Percentiles rank a stretch among this genome's conserved stretches.
phyloP scores from a whole-genome alignment of 257 asterid species.

The Handroanthus guayacan region DNA sequence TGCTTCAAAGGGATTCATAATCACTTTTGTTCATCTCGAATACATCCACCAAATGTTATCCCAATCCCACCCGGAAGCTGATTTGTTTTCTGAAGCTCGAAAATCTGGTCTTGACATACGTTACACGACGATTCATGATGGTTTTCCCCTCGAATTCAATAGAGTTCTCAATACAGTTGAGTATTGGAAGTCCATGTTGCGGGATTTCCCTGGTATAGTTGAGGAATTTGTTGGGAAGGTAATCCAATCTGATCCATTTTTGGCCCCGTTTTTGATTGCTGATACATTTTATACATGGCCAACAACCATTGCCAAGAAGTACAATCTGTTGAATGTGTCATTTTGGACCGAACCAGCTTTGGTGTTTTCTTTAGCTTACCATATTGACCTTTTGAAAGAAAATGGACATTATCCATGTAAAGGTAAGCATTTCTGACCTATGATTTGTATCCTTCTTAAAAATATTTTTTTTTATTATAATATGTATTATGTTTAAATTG shows the following conservation, averaged over 20 bases:
- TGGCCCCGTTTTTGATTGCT: constrained; percentile 36
- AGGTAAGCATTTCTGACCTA: not conserved
- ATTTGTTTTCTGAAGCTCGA: not conserved
- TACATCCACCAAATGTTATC: constrained; percentile 22
- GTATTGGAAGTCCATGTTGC: constrained; percentile 19
- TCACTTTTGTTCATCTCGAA: constrained; percentile 38
- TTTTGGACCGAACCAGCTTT: constrained; percentile 27
- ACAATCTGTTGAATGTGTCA: constrained; percentile 43
- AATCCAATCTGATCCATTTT: constrained; percentile 29
- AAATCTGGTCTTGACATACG: not conserved
- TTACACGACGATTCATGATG: not conserved
- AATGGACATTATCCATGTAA: constrained; percentile 40
- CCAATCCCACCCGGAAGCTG: not conserved
- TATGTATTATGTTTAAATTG: too few species aligned
- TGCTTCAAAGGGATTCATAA: constrained; percentile 35
- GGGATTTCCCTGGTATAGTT: constrained; percentile 31
- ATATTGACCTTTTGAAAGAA: constrained; percentile 30
- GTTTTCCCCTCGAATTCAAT: constrained; percentile 9
- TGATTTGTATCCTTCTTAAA: too few species aligned
- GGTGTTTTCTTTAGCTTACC: constrained; percentile 19
- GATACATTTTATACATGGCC: constrained; percentile 41
- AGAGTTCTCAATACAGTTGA: constrained; percentile 7
- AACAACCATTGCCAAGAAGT: constrained; percentile 38
- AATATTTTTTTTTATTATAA: too few species aligned
- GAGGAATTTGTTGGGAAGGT: constrained; percentile 36